Evolutionary conservation across 352 stramenopile species (phyloP).

Genomic region (Albugo laibachii): DNA sequence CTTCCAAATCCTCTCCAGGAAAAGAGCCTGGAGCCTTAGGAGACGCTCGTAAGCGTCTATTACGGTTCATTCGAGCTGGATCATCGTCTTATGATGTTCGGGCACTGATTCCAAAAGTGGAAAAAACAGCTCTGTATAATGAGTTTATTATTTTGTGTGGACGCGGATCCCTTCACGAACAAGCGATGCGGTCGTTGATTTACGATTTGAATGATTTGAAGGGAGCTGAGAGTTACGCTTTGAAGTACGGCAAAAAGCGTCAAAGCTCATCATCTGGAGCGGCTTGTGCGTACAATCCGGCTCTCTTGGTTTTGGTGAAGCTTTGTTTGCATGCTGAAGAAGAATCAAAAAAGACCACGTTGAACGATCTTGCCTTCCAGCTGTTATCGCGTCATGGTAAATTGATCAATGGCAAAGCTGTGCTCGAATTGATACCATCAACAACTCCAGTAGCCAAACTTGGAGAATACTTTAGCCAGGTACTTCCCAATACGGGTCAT

Average conservation of each 20-base stretch:
- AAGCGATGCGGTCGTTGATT: constrained; percentile 53
- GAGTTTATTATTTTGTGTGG: constrained; percentile 75
- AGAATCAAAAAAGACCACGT: constrained; percentile 61
- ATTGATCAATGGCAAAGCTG: constrained; percentile 40
- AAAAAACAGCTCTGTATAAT: constrained; percentile 49
- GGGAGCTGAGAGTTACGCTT: constrained; percentile 61
- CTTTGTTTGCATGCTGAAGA: constrained; percentile 61
- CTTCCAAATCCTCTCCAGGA: constrained; percentile 64
- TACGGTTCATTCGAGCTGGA: constrained; percentile 62
- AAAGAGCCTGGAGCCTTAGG: constrained; percentile 38
- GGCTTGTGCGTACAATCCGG: constrained; percentile 42
- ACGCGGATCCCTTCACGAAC: constrained; percentile 53
- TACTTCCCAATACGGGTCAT: constrained; percentile 57
- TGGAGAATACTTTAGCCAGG: constrained; percentile 66
- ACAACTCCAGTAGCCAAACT: constrained; percentile 63
- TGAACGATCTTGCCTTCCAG: constrained; percentile 63
- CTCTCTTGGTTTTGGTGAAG: constrained; percentile 53
- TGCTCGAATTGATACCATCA: constrained; percentile 41
- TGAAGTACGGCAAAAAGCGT: constrained; percentile 40
- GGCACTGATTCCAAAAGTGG: constrained; percentile 57
- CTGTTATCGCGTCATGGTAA: constrained; percentile 60
- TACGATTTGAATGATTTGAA: constrained; percentile 65
- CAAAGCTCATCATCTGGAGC: constrained; percentile 12
- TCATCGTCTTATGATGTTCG: constrained; percentile 60
- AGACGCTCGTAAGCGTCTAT: constrained; percentile 50